Base-by-base conservation (phyloP, 2,329 filamentous ascomycete genomes). In the Colletotrichum agaves region DNA sequence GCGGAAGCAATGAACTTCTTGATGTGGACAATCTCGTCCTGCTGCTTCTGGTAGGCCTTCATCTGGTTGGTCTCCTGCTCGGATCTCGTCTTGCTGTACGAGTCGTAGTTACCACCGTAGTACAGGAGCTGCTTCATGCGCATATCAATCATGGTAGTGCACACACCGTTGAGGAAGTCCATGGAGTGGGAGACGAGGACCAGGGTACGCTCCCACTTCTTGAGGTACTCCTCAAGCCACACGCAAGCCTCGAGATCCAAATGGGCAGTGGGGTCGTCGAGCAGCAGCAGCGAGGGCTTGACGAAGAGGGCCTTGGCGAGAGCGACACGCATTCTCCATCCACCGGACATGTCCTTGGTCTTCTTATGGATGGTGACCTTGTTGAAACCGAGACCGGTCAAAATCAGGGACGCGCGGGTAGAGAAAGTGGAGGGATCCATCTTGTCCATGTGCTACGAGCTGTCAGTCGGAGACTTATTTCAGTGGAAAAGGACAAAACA, bases 311-410 rank as follows among this genome's bases (percentile, higher is more conserved):
- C 96, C 87, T 98, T 98, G 79, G 88, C 96, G 69, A 99, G 90
- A 65, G 96, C 96, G 67, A 99, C 96, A 88, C 97, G 93, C 96
- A 99, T 99, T 87, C 95, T 91, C 96, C 96, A 99, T 75, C 96
- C 96, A 93, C 96, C 96, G 73, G 96, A 99, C 97, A 99, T 99
- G 81, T 99, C 97, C 89, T 98, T 99, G 75, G 97, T 99, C 90
- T 97, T 98, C 89, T 99, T 99, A 82, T 97, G 86, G 78, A 99
- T 98, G 63, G 97, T 99, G 74, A 83, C 84, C 87, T 98, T 98
- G 90, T 99, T 97, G 90, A 99, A 99, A 73, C 96, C 96, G 67
- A 99, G 92, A 94, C 96, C 96, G 63, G 96, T 99, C 74, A 99
- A 83, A 79, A 99, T 99, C 73, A 98, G 90, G 63, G 95, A 97